phyloP scores from a whole-genome alignment of 345 rosid genomes.

The Arabidopsis arenosa region DNA sequence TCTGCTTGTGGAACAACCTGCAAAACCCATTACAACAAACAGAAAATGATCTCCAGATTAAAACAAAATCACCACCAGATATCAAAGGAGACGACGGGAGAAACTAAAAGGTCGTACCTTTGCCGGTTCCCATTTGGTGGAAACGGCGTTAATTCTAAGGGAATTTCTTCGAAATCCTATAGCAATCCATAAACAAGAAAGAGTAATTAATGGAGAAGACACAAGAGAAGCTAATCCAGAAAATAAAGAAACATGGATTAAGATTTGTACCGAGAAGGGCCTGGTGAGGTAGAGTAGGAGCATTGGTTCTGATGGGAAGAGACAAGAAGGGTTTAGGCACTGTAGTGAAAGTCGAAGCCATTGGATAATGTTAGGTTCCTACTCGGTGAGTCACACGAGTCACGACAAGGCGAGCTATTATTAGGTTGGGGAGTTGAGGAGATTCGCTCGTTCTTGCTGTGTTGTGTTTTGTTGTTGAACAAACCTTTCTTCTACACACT shows the following conservation, averaged over 20 bases:
- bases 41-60: neutral
- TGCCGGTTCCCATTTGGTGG: conserved; percentile 71
- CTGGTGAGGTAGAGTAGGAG: conserved; percentile 39
- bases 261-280: conserved; percentile 44
- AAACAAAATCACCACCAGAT: neutral
- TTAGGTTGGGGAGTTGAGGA: conserved; percentile 16
- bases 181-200: neutral
- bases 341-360: conserved; percentile 52
- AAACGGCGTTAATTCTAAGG: conserved; percentile 56
- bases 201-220: neutral
- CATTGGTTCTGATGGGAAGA: conserved; percentile 36
- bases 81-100: neutral
- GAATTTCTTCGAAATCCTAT: conserved; percentile 49
- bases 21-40: conserved; percentile 13
- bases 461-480: conserved; percentile 1
- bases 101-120: conserved; percentile 51
- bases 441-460: neutral
- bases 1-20: conserved; percentile 92
- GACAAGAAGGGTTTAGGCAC: conserved; percentile 46
- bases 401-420: conserved; percentile 24
- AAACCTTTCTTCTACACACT: conserved; percentile 8
- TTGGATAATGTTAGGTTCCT: conserved; percentile 19
- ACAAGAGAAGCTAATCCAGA: neutral
- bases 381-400: conserved; percentile 11
- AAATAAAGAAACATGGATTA: conserved; percentile 5